Evolutionary conservation across 805 yeast species (phyloP).

Genomic region (Candida berthetii): DNA sequence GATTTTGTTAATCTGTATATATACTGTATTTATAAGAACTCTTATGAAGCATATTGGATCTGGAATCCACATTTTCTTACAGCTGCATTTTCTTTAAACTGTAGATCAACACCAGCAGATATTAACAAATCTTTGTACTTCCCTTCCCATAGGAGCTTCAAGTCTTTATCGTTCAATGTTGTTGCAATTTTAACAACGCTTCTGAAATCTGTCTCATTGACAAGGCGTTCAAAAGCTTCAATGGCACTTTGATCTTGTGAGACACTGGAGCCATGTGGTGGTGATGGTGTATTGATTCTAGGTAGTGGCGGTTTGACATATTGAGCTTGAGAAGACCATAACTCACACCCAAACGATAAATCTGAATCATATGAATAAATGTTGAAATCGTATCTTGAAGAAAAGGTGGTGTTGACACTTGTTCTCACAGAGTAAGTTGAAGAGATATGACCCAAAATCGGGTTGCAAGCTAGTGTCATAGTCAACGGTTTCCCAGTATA

Average conservation of each 20-base stretch:
- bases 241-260: slow-evolving; percentile 35
- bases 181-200: slow-evolving; percentile 74
- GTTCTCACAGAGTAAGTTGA: slow-evolving; percentile 86
- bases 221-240: slow-evolving; percentile 43
- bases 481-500: slow-evolving; percentile 87
- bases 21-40: no score
- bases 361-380: slow-evolving; percentile 87
- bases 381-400: slow-evolving; percentile 85
- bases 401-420: slow-evolving; percentile 64
- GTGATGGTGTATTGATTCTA: slow-evolving; percentile 20
- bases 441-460: slow-evolving; percentile 82
- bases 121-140: slow-evolving; percentile 72
- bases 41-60: slow-evolving; percentile 53
- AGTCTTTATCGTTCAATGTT: slow-evolving; percentile 52
- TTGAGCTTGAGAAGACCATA: slow-evolving; percentile 48
- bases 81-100: slow-evolving; percentile 37
- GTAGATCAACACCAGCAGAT: slow-evolving; percentile 62
- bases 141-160: slow-evolving; percentile 84
- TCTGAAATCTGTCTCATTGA: slow-evolving; percentile 48
- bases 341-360: slow-evolving; percentile 78
- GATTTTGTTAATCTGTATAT: no score
- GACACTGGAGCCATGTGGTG: slow-evolving; percentile 23
- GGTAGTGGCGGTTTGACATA: slow-evolving; percentile 3
- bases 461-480: slow-evolving; percentile 81
- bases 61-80: slow-evolving; percentile 50